Conservation (phyloP, 1,139 yeast species). For the Geotrichum phurueaensis region DNA sequence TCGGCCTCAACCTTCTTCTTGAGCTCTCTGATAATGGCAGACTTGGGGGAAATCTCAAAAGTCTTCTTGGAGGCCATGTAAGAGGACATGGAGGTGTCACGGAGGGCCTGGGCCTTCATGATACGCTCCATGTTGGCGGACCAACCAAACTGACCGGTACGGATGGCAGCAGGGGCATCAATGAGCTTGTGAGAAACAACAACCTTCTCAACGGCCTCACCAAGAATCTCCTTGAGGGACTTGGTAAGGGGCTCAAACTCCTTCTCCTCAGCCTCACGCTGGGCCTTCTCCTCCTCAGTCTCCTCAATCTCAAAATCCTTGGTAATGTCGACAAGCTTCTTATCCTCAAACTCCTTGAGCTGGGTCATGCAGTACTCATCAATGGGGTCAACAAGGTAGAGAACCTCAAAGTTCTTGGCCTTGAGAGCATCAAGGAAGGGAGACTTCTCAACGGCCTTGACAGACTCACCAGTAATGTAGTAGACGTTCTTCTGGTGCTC, state of each 20-base stretch:
- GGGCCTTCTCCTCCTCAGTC: constrained; percentile 93
- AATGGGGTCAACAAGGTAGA: constrained; percentile 97
- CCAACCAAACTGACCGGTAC: constrained; percentile 99
- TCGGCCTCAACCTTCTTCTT: constrained; percentile 93
- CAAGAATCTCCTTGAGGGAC: constrained; percentile 93
- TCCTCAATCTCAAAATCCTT: constrained; percentile 99
- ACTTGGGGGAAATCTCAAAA: constrained; percentile 96
- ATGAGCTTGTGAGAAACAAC: constrained; percentile 95
- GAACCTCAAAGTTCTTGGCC: constrained; percentile 97
- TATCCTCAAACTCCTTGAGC: constrained; percentile 98
- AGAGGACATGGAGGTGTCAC: constrained; percentile 97
- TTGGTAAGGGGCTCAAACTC: constrained; percentile 91
- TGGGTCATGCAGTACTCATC: constrained; percentile 99
- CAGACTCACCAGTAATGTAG: constrained; percentile 98
- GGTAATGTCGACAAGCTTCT: constrained; percentile 97
- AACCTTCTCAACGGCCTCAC: constrained; percentile 99
- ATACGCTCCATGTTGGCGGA: constrained; percentile 99
- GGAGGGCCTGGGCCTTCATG: constrained; percentile 99
- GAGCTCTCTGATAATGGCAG: constrained; percentile 91
- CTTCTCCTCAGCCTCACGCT: constrained; percentile 88
- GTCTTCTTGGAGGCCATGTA: constrained; percentile 99
- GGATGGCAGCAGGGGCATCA: constrained; percentile 99
- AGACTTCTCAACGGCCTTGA: constrained; percentile 96
- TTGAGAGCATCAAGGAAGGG: constrained; percentile 99
- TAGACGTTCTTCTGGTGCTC: constrained; percentile 99